Evolutionary conservation across 1,284 basidiomycete genomes (phyloP), one percentile per base, ranked within the genome.

Genomic region (Cutaneotrichosporon sp.): DNA sequence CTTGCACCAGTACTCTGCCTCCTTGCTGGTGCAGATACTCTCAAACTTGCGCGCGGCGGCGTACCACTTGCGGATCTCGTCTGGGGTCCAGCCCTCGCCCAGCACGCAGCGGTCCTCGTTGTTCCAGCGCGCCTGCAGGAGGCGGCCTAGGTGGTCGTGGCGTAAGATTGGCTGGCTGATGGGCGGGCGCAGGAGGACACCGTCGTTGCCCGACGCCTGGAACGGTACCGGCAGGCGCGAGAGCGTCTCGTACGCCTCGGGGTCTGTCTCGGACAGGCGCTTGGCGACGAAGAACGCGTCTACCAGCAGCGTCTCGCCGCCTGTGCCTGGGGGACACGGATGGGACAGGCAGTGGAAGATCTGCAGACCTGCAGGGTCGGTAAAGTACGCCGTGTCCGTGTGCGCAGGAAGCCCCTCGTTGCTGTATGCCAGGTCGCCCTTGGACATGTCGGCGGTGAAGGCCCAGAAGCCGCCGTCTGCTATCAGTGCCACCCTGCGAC

Each of bases 381-480:
- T 91, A 65, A 87, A 91, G 75, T 97, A 97, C 2, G 93, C 94
- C 45, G 88, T 96, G 67, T 97, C 94, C 1, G 93, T 97, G 70
- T 98, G 94, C 0, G 90, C 91, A 8, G 83, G 84, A 5, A 98
- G 81, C 1, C 86, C 86, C 38, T 96, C 75, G 18, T 86, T 88
- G 8, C 91, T 93, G 75, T 98, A 98, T 1, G 78, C 78, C 7
- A 90, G 85, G 70, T 97, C 93, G 18, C 91, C 91, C 67, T 88
- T 91, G 12, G 86, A 84, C 18, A 96, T 80, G 68, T 96, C 85
- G 0, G 92, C 85, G 1, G 92, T 97, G 67, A 98, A 96, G 67
- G 97, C 90, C 93, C 94, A 98, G 74, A 97, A 94, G 46, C 84
- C 84, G 33, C 90, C 90, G 63, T 93, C 88, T 91, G 54, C 46